Evolutionary conservation across 345 rosid genomes (phyloP).

Genomic region (Crucihimalaya himalaica): DNA sequence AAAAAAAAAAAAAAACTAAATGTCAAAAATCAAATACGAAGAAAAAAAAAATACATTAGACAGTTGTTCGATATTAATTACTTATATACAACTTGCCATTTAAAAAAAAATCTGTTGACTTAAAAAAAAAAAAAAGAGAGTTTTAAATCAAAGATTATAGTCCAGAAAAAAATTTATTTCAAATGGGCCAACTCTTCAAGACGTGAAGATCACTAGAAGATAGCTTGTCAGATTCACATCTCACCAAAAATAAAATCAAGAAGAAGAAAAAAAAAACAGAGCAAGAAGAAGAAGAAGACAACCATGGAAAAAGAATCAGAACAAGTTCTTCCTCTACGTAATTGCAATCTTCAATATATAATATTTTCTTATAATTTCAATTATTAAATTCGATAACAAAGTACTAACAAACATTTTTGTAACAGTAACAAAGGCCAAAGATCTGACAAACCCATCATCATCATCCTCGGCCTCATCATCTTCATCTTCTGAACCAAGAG

Average conservation of each 20-base stretch:
- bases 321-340: conserved; percentile 42
- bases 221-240: conserved; percentile 19
- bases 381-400: not conserved
- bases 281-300: conserved; percentile 25
- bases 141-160: not conserved
- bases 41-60: too few species aligned
- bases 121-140: not conserved
- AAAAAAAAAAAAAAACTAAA: too few species aligned
- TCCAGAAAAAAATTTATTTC: not conserved
- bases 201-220: conserved; percentile 37
- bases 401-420: conserved; percentile 3
- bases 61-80: too few species aligned
- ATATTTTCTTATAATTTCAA: not conserved
- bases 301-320: conserved; percentile 45
- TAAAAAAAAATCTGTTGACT: not conserved
- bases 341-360: not conserved
- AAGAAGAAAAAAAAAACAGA: not conserved
- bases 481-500: conserved; percentile 34
- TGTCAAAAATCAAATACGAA: too few species aligned
- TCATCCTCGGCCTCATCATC: conserved; percentile 25
- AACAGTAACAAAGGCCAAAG: conserved; percentile 31
- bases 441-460: conserved; percentile 6
- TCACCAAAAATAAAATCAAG: not conserved
- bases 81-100: too few species aligned
- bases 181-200: conserved; percentile 25